Evolutionary conservation across 2,329 filamentous ascomycete genomes (phyloP).

Genomic region (Colletotrichum sp.): DNA sequence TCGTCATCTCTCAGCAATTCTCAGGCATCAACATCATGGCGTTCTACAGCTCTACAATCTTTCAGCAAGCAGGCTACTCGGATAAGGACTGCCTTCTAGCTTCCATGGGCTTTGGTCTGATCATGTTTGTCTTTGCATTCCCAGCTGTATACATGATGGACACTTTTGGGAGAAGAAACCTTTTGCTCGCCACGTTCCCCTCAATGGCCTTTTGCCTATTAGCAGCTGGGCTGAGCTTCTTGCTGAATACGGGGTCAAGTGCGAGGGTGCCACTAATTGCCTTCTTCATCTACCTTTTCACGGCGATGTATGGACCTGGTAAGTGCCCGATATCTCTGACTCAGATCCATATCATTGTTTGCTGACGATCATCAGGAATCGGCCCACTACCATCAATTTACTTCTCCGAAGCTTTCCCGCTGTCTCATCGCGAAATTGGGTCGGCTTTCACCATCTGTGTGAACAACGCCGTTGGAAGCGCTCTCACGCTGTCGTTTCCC

Average conservation of each 20-base stretch:
- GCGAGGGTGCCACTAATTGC: slow-evolving; percentile 55
- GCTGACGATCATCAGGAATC: slow-evolving; percentile 23
- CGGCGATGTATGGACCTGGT: slow-evolving; percentile 54
- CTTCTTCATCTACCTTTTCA: slow-evolving; percentile 62
- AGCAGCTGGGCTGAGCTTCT: slow-evolving; percentile 53
- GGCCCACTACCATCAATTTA: slow-evolving; percentile 45
- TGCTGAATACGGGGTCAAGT: slow-evolving; percentile 43
- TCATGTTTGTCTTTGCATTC: slow-evolving; percentile 64
- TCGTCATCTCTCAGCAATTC: slow-evolving; percentile 37
- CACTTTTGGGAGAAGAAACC: slow-evolving; percentile 57
- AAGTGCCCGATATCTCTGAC: neutral
- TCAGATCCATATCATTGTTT: too few relatives aligned
- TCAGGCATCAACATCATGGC: slow-evolving; percentile 48
- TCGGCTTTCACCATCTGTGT: slow-evolving; percentile 34
- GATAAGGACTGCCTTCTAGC: slow-evolving; percentile 50
- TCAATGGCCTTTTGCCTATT: slow-evolving; percentile 47
- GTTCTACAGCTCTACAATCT: slow-evolving; percentile 57
- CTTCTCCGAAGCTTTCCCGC: slow-evolving; percentile 59
- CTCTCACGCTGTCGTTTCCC: slow-evolving; percentile 45
- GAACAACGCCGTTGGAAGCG: slow-evolving; percentile 32
- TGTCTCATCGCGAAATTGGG: slow-evolving; percentile 54
- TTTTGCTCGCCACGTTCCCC: slow-evolving; percentile 49
- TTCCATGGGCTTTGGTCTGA: slow-evolving; percentile 62
- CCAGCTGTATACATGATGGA: slow-evolving; percentile 66
- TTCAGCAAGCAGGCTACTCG: slow-evolving; percentile 49